Evolutionary conservation across 2,329 filamentous ascomycete species (phyloP), one percentile per base, ranked within the genome.

Genomic region (Lachnellula suecica): DNA sequence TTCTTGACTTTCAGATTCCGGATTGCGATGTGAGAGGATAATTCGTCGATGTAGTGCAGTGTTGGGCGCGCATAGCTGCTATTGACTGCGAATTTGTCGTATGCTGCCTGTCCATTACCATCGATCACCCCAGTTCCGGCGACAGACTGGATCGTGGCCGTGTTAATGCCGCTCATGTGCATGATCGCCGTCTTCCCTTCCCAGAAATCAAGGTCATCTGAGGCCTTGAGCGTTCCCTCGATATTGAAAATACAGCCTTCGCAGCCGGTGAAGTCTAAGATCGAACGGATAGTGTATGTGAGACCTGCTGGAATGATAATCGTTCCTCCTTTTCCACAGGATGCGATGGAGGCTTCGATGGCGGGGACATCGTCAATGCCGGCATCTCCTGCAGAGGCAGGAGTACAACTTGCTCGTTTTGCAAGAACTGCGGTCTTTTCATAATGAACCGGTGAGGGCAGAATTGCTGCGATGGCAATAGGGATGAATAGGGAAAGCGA

Each of bases 51-150:
- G 51, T 72, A 71, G 4, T 74, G 61, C 0, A 76, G 60, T 1
- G 71, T 76, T 17, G 74, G 74, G 2, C 73, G 68, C 11, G 58
- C 60, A 47, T 72, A 75, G 25, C 58, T 66, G 24, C 58, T 68
- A 51, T 76, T 63, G 2, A 51, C 50, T 0, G 71, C 74, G 40
- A 75, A 76, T 5, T 59, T 57, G 38, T 77, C 73, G 70, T 52
- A 69, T 41, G 72, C 67, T 29, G 68, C 64, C 59, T 77, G 74
- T 1, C 74, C 74, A 57, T 74, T 77, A 2, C 74, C 75, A 57
- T 78, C 74, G 40, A 78, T 74, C 0, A 74, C 57, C 15, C 75
- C 75, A 1, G 56, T 62, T 5, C 70, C 72, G 0, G 68, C 72
- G 2, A 71, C 24, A 0, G 72, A 75, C 9, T 64, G 65, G n/a